phyloP scores from a whole-genome alignment of 805 yeast species.

The Tetrapisispora fleetii region DNA sequence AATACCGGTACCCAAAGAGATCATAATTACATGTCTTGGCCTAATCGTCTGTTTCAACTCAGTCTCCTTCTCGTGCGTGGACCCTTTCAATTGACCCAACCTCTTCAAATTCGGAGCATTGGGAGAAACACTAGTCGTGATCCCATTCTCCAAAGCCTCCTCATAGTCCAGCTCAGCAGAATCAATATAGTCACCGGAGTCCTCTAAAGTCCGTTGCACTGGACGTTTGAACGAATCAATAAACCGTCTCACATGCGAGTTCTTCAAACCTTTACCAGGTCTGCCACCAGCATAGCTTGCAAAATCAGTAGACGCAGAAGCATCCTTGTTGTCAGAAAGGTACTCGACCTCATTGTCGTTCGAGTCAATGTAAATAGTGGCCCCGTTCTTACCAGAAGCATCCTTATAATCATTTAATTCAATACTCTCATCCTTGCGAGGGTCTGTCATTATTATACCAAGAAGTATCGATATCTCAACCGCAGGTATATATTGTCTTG shows the following conservation, averaged over 20 bases:
- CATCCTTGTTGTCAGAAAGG: background rate
- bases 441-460: background rate
- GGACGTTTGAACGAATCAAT: slow-evolving; percentile 11
- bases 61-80: slow-evolving; percentile 4
- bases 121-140: slow-evolving; percentile 1
- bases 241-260: slow-evolving; percentile 6
- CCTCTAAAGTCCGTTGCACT: background rate
- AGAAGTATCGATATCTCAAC: no score
- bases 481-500: no score
- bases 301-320: background rate
- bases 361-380: background rate
- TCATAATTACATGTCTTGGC: slow-evolving; percentile 52
- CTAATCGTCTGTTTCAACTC: slow-evolving; percentile 28
- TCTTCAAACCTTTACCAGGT: background rate
- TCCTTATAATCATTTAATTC: background rate
- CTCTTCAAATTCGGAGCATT: slow-evolving; percentile 1
- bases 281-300: background rate
- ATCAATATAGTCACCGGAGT: slow-evolving; percentile 1
- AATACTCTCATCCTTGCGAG: background rate
- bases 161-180: slow-evolving; percentile 2
- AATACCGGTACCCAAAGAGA: slow-evolving; percentile 77
- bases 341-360: slow-evolving; percentile 4
- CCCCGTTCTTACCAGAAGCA: background rate
- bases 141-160: background rate
- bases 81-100: background rate